Percentiles rank a stretch among this genome's conserved stretches.
Conservation (phyloP, 352 stramenopile genomes). For the Phytophthora ohioensis region DNA sequence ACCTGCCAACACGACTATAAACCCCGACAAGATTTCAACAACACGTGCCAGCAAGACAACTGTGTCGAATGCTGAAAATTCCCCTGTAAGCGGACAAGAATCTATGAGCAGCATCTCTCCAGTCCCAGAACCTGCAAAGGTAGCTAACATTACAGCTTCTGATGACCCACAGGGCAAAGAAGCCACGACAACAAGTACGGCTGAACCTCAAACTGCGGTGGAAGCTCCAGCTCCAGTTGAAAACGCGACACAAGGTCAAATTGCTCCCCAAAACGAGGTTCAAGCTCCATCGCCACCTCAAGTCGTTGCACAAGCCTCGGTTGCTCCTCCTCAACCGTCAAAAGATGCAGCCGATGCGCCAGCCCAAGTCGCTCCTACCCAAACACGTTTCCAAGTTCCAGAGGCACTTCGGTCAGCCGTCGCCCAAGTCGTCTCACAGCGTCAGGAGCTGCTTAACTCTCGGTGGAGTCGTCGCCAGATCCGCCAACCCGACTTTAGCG, state of each 20-base stretch:
- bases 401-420: slow-evolving; percentile 30
- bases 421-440: slow-evolving; percentile 36
- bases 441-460: slow-evolving; percentile 26
- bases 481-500: too few relatives aligned
- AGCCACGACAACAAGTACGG: too few relatives aligned
- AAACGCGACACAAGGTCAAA: neutral
- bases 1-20: neutral
- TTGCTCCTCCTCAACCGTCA: neutral
- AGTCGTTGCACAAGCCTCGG: neutral
- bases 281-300: neutral
- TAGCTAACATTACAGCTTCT: neutral
- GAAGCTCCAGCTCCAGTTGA: neutral
- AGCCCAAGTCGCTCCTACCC: neutral
- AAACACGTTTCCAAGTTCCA: slow-evolving; percentile 6
- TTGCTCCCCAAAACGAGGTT: neutral
- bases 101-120: neutral
- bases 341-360: neutral
- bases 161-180: neutral
- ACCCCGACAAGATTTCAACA: neutral
- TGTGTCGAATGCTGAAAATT: neutral
- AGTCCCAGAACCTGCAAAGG: neutral
- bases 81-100: neutral
- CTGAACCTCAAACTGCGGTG: neutral
- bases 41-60: neutral
- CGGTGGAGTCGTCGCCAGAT: neutral